phyloP scores from a whole-genome alignment of 2,329 filamentous ascomycete species.

The Arachnomyces sp. region DNA sequence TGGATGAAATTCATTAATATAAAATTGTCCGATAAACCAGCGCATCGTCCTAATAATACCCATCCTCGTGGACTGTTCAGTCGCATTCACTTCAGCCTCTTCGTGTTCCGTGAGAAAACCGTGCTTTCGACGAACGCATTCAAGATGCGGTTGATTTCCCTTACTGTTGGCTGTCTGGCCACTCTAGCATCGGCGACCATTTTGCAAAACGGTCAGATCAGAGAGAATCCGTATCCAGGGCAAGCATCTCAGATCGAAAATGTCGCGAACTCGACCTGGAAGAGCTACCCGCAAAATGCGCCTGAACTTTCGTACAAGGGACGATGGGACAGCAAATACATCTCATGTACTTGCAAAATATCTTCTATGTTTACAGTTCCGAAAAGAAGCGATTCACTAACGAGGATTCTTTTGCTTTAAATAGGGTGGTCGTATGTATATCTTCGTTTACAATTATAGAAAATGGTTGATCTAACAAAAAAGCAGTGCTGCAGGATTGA shows the following conservation, averaged over 20 bases:
- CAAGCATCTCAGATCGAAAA: constrained; percentile 22
- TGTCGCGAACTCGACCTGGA: constrained; percentile 31
- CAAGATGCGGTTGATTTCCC: too few species aligned
- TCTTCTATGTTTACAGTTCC: neutral
- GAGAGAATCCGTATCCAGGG: constrained; percentile 32
- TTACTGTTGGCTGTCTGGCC: too few species aligned
- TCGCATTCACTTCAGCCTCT: too few species aligned
- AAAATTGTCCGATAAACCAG: too few species aligned
- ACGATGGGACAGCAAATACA: constrained; percentile 53
- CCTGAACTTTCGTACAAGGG: constrained; percentile 55
- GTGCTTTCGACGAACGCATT: too few species aligned
- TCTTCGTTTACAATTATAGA: constrained; percentile 2
- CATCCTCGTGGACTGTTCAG: too few species aligned
- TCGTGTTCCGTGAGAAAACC: too few species aligned
- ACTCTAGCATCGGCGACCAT: constrained; percentile 27
- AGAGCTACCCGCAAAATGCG: constrained; percentile 45
- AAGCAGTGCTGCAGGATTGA: constrained; percentile 43
- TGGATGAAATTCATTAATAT: too few species aligned
- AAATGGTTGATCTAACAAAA: constrained; percentile 5
- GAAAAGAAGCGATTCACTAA: constrained; percentile 4
- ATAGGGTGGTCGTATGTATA: constrained; percentile 47
- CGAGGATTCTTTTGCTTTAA: constrained; percentile 1
- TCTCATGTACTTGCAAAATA: constrained; percentile 44
- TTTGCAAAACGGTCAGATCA: constrained; percentile 36
- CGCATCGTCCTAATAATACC: too few species aligned